Evolutionary conservation across 1,284 basidiomycete species (phyloP).

Genomic region (Xerocomus amazonicus): DNA sequence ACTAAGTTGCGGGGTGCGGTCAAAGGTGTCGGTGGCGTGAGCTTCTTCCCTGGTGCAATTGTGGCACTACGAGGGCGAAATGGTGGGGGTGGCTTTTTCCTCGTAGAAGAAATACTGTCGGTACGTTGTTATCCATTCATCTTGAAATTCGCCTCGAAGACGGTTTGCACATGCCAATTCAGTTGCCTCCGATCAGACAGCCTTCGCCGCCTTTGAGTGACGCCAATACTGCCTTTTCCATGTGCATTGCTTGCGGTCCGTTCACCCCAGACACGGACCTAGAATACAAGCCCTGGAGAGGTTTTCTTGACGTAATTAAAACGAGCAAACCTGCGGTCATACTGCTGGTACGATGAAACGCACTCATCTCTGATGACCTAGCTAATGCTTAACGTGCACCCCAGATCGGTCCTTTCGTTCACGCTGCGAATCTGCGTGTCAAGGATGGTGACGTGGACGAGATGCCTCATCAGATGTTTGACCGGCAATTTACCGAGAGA

Average conservation of each 20-base stretch:
- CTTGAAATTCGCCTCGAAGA: neutral
- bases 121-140: conserved; percentile 38
- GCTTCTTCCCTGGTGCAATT: conserved; percentile 88
- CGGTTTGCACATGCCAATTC: conserved; percentile 1
- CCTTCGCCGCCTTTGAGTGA: conserved; percentile 37
- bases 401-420: conserved; percentile 89
- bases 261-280: conserved; percentile 79
- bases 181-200: conserved; percentile 51
- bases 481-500: conserved; percentile 57
- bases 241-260: conserved; percentile 77
- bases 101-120: conserved; percentile 78
- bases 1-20: conserved; percentile 67
- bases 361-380: neutral
- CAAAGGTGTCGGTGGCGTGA: conserved; percentile 62
- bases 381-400: conserved; percentile 5
- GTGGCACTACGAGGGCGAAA: conserved; percentile 88
- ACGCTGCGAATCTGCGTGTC: conserved; percentile 70
- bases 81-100: conserved; percentile 85
- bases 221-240: conserved; percentile 48
- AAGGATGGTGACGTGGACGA: conserved; percentile 67
- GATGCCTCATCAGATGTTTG: conserved; percentile 70
- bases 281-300: conserved; percentile 66
- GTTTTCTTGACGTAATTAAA: conserved; percentile 55
- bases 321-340: conserved; percentile 71
- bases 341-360: conserved; percentile 59